Evolutionary conservation across 352 stramenopile genomes (phyloP), one percentile per base, ranked within the genome.

Genomic region (Blastocystis sp.): DNA sequence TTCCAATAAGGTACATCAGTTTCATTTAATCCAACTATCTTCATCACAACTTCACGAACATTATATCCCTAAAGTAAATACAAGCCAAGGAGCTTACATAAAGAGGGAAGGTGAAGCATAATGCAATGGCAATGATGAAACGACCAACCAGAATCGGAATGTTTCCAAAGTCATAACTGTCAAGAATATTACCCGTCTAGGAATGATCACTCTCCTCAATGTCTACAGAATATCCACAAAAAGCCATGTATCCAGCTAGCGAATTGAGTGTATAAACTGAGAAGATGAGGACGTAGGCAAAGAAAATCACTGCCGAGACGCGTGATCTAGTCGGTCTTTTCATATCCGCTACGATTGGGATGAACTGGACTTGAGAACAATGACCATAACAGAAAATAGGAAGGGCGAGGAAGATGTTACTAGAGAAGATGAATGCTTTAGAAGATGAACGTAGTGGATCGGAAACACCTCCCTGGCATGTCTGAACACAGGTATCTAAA

Each of bases 41-140:
- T 84, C 73, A 84, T 64, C n/a, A 66, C 48, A 15, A 84, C 73
- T 57, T 84, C 73, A 19, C 73, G 73, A 22, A 84, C 73, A 27
- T 66, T 84, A 57, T 84, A 84, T 42, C 73, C 73, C 73, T 84
- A 48, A 19, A 35, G 15, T 9, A 27, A 15, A 66, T 9, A 3
- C 22, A 11, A 22, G 7, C 13, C 27, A 40, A 5, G n/a, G 1
- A 44, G 58, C n/a, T 13, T 27, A 89, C 78, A 56, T 89, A 89
- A 40, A 89, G 78, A 30, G 78, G 78, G 78, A 89, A 89, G 42
- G 60, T 79, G 78, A 89, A 89, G 33, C 78, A 89, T 15, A 89
- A 40, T 9, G 78, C 66, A 42, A 89, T 79, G 6, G 78, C 60
- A 51, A 89, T 76, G 66, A 79, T 37, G 27, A 89, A 58, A 57